Conservation (phyloP, 2,329 filamentous ascomycete species). For the Penicillium verrucosum region DNA sequence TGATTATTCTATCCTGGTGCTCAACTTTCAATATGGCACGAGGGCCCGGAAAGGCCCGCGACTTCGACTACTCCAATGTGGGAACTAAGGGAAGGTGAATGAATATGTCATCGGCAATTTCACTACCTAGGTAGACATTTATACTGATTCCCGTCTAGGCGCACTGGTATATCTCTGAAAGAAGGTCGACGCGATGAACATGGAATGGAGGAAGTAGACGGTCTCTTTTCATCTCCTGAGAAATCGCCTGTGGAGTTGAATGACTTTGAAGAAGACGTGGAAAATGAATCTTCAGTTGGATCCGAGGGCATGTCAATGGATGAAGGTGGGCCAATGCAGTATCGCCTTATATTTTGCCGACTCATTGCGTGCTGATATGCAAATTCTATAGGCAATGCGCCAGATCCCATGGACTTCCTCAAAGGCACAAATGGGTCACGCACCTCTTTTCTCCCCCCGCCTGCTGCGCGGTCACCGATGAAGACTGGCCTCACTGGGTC, state of each 20-base stretch:
- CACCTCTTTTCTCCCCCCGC: conserved; percentile 37
- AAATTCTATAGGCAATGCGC: conserved; percentile 36
- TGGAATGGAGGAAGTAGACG: conserved; percentile 84
- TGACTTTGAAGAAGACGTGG: conserved; percentile 26
- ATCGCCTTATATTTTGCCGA: background rate
- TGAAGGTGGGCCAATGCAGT: conserved; percentile 51
- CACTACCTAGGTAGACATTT: background rate
- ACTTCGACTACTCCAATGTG: conserved; percentile 49
- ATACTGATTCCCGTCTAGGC: conserved; percentile 53
- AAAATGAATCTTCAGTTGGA: conserved; percentile 48
- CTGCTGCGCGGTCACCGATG: conserved; percentile 45
- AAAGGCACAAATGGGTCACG: conserved; percentile 34
- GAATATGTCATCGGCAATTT: conserved; percentile 8
- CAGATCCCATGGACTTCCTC: conserved; percentile 43
- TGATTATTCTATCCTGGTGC: conserved; percentile 9
- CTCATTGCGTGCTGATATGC: conserved; percentile 7
- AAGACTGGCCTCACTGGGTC: conserved; percentile 45
- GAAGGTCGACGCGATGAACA: conserved; percentile 85
- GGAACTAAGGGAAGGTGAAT: conserved; percentile 46
- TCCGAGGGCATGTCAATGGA: conserved; percentile 63
- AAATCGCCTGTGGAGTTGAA: conserved; percentile 50
- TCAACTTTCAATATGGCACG: conserved; percentile 37
- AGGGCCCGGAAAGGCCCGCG: conserved; percentile 42
- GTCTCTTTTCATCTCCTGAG: conserved; percentile 83
- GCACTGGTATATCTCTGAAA: conserved; percentile 80